Percentiles rank a stretch among this genome's conserved stretches.
These are phyloP conservation scores for Fraxinus platypoda DNA, from an alignment of 305 asterid species.

Conservation along the genomic window DNA sequence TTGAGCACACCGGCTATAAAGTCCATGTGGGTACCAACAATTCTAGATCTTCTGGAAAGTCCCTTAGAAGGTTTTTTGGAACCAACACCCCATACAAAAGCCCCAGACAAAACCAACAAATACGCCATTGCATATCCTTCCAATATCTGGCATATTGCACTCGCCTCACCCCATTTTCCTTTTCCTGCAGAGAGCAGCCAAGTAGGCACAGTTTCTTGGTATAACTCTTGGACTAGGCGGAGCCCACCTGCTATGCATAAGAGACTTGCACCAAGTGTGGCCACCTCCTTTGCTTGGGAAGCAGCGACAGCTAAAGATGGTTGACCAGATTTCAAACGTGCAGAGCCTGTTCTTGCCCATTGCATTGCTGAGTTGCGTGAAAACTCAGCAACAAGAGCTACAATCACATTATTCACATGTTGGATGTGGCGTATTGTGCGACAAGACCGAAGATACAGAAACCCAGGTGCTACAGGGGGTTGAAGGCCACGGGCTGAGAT, in stretches of 20 bases:
- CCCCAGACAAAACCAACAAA: conserved; percentile 25
- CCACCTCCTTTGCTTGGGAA: conserved; percentile 20
- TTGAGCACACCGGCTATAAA: conserved; percentile 21
- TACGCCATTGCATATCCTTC: conserved; percentile 32
- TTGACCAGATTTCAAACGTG: conserved; percentile 14
- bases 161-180: conserved; percentile 4
- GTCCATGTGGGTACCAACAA: conserved; percentile 27
- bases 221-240: conserved; percentile 18
- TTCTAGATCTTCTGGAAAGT: conserved; percentile 14
- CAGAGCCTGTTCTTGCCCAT: conserved; percentile 21
- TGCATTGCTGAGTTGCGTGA: conserved; percentile 1
- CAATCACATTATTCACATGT: conserved; percentile 24
- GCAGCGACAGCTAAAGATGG: conserved; percentile 21
- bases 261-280: conserved; percentile 26
- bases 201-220: conserved; percentile 28
- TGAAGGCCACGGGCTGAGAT: conserved; percentile 21
- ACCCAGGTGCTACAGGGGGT: conserved; percentile 30
- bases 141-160: conserved; percentile 14
- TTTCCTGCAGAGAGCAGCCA: conserved; percentile 28
- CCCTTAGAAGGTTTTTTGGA: conserved; percentile 13
- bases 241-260: conserved; percentile 28
- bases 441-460: conserved; percentile 28
- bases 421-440: conserved; percentile 19
- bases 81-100: conserved; percentile 30
- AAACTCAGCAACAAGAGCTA: conserved; percentile 21